Evolutionary conservation across 345 rosid species (phyloP), one percentile per base, ranked within the genome.

Genomic region (Citrus reticulata): DNA sequence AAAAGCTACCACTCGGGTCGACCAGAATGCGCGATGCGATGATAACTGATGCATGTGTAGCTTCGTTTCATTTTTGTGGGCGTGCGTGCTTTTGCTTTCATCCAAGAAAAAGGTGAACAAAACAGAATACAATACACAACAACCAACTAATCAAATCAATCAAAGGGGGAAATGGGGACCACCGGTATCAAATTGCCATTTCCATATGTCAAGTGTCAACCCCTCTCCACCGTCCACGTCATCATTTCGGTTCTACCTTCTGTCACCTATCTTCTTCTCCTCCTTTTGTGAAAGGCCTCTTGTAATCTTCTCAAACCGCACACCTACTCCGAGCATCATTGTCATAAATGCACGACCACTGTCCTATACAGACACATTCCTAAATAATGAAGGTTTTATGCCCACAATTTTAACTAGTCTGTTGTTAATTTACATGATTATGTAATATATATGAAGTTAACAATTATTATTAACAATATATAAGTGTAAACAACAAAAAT

Each of bases 151-250:
- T 32, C 63, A 58, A 16, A 59, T 34, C 65, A 37, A 35, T n/a
- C 29, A 4, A 13, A 1, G 20, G 11, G 6, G 6, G 0, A 40
- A 14, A 39, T 34, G 32, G 68, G 77, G 57, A 58, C 80, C 82
- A 71, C 61, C 24, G 2, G 20, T 17, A 20, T 54, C 62, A 49
- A 14, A 22, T 78, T 49, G 59, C 25, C 72, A 25, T 8, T 61
- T 24, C 35, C 1, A 7, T 65, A 51, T 20, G 34, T 49, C 70
- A 19, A 20, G 59, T 16, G 5, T 22, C 24, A 40, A 20, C 27
- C 73, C 27, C 55, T 73, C 35, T 65, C 77, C 6, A 55, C 72
- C 72, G 79, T 78, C 80, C 86, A 80, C 72, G 80, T 49, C 80
- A 70, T 57, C 24, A 2, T 20, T 55, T 74, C 54, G n/a, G 66